Base-by-base conservation (phyloP, 169 alveolate species). In the Babesia ovis region DNA sequence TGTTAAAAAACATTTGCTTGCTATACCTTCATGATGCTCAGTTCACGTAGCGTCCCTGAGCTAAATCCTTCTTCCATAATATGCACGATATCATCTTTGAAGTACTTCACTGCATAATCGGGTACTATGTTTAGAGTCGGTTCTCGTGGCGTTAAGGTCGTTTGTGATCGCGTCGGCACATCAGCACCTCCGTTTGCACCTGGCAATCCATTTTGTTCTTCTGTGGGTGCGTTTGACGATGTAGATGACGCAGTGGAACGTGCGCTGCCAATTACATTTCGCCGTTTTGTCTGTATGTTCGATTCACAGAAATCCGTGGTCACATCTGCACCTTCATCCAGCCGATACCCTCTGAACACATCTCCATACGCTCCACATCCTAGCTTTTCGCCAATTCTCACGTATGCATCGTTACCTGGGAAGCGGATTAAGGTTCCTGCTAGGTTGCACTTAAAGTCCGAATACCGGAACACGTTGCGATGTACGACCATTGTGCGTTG, bases 291-390 rank as follows among this genome's bases (percentile, higher is more conserved):
- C 50, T 48, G 57, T 11, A 5, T 5, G 31, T 25, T 59, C 12
- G 55, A 75, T 32, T 79, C 87, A 42, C 57, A 8, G 23, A 23
- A 22, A 1, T 11, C 18, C 27, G 61, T 11, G 51, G 37, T 64
- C 74, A 31, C 64, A 50, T 45, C 74, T 5, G 32, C 25, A 4
- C 37, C 5, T 8, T 68, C 57, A 12, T 34, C 58, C 29, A 81
- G 27, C 29, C 54, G 42, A 37, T 72, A 72, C 23, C 94, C 97
- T 56, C 91, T 72, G 77, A 91, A 94, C 25, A 94, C 96, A 68
- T 94, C 97, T 37, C 97, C 97, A 67, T 93, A 94, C 5, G 97
- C 92, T 11, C 97, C 97, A 8, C 96, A 92, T 11, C 97, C 97
- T 54, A 94, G 84, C 31, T 85, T 89, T 29, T 85, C 93, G 32